Percentiles rank a stretch among this genome's conserved stretches.
Conservation (phyloP, 2,329 filamentous ascomycete genomes). For the Claviceps humidiphila region DNA sequence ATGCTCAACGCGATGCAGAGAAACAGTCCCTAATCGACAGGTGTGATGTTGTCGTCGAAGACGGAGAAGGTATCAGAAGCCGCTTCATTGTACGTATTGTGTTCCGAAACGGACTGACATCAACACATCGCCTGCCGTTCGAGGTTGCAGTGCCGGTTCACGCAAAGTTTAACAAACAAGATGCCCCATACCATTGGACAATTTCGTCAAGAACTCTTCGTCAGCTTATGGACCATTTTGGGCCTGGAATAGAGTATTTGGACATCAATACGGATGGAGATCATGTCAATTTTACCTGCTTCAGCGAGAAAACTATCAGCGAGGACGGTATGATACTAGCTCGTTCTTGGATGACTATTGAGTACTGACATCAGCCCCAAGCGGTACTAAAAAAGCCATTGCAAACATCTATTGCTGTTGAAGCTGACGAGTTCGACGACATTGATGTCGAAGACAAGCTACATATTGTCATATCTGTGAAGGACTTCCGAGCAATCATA, state of each 20-base stretch:
- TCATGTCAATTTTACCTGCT: slow-evolving; percentile 66
- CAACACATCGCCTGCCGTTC: slow-evolving; percentile 64
- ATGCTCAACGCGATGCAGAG: slow-evolving; percentile 43
- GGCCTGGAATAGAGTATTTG: slow-evolving; percentile 65
- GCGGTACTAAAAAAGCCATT: slow-evolving; percentile 69
- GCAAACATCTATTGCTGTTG: slow-evolving; percentile 65
- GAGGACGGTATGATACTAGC: slow-evolving; percentile 29
- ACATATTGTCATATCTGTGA: slow-evolving; percentile 70
- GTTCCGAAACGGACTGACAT: slow-evolving; percentile 63
- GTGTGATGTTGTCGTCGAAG: slow-evolving; percentile 62
- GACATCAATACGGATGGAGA: slow-evolving; percentile 65
- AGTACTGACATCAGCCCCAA: slow-evolving; percentile 16
- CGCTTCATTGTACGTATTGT: slow-evolving; percentile 61
- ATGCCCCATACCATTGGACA: slow-evolving; percentile 56
- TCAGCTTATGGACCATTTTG: slow-evolving; percentile 70
- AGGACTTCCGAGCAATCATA: slow-evolving; percentile 70
- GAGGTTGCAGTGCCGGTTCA: slow-evolving; percentile 62
- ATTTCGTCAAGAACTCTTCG: slow-evolving; percentile 59
- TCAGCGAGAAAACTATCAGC: slow-evolving; percentile 64
- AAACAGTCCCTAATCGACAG: slow-evolving; percentile 58
- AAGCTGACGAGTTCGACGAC: slow-evolving; percentile 63
- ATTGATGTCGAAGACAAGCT: slow-evolving; percentile 62
- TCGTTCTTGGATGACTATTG: neutral
- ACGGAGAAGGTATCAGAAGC: slow-evolving; percentile 56
- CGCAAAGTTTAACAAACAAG: slow-evolving; percentile 56